Conservation (phyloP, 2,329 filamentous ascomycete genomes). For the Sphaerulina populicola region DNA sequence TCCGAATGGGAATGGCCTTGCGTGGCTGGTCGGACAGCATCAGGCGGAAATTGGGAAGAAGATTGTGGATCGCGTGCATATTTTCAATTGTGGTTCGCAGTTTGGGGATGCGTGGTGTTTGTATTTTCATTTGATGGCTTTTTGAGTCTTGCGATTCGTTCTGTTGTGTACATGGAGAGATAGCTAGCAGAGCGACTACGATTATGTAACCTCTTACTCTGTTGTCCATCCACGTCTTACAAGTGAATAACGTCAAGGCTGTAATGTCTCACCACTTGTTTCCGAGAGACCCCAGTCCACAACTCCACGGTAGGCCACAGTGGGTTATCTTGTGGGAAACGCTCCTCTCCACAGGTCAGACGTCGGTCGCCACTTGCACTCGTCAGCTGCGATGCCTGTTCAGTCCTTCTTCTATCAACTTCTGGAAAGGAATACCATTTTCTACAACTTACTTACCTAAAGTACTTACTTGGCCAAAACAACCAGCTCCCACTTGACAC, state of each 20-base stretch:
- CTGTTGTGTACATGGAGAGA: too few relatives aligned
- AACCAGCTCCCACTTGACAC: neutral
- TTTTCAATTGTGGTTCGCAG: neutral
- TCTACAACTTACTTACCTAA: too few relatives aligned
- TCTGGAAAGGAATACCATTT: neutral
- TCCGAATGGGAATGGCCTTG: conserved; percentile 6
- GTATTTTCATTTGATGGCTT: conserved; percentile 1
- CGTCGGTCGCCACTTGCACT: neutral
- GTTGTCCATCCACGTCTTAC: too few relatives aligned
- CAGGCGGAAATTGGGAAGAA: neutral
- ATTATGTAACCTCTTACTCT: too few relatives aligned
- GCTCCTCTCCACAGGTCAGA: too few relatives aligned
- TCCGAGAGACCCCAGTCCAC: too few relatives aligned
- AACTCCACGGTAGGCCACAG: too few relatives aligned
- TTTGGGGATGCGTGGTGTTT: neutral
- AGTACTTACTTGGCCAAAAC: neutral
- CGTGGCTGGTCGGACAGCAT: conserved; percentile 7
- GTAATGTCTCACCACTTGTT: too few relatives aligned
- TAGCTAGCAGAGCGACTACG: too few relatives aligned
- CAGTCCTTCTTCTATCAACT: neutral
- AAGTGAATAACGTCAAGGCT: too few relatives aligned
- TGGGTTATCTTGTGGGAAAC: too few relatives aligned
- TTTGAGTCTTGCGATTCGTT: too few relatives aligned
- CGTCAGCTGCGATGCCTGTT: neutral
- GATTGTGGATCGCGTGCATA: conserved; percentile 5